Percentiles rank a stretch among this genome's conserved stretches.
Conservation (phyloP, 208 protist species). For the Plasmodiophora brassicae region DNA sequence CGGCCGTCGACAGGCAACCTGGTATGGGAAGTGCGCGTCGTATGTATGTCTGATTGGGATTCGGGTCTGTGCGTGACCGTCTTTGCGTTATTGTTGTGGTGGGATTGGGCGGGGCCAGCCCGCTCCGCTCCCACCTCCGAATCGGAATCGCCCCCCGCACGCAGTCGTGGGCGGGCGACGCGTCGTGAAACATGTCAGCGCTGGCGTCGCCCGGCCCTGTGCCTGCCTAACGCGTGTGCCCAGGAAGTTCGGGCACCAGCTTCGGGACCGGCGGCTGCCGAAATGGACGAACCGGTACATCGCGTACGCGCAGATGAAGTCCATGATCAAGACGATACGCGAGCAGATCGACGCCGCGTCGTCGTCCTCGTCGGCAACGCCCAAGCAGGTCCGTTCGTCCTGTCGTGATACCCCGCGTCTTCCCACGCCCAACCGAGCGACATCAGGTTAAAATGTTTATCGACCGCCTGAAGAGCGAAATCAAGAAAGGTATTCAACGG, state of each 20-base stretch:
- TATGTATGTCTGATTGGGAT: too few species aligned
- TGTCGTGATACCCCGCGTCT: neutral
- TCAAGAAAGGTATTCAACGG: neutral
- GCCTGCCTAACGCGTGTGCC: too few species aligned
- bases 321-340: neutral
- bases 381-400: neutral
- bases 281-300: conserved; percentile 35
- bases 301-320: neutral
- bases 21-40: too few species aligned
- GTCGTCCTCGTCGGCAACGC: neutral
- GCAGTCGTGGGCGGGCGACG: too few species aligned
- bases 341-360: neutral
- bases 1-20: too few species aligned
- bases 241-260: conserved; percentile 8
- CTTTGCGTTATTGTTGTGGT: too few species aligned
- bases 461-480: neutral
- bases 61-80: too few species aligned
- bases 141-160: too few species aligned
- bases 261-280: neutral
- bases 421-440: neutral
- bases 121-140: too few species aligned
- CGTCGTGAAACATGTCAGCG: too few species aligned
- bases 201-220: too few species aligned
- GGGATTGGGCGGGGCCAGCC: too few species aligned
- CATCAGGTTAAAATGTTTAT: conserved; percentile 25